Base-by-base conservation (phyloP, 352 stramenopile genomes). In the Pythium plurisporium region DNA sequence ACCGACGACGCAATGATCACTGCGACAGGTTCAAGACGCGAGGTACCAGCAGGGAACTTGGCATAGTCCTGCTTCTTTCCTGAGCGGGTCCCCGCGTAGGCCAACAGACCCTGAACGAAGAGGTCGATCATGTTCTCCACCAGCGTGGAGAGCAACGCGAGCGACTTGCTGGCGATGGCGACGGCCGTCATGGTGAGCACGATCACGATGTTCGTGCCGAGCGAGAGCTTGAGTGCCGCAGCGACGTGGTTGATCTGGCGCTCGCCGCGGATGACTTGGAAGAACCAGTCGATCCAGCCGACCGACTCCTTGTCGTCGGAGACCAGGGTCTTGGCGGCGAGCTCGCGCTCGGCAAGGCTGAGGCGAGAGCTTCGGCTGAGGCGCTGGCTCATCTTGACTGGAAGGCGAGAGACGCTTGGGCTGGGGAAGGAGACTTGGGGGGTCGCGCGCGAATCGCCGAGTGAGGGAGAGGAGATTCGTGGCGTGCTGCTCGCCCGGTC, bases 121-220 rank as follows among this genome's bases (percentile, higher is more conserved):
- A 98, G 84, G 60, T 98, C 93, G 20, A 98, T 76, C 65, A 96
- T 86, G 49, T 87, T 95, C 66, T 98, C 91, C 5, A 97, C 73
- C 29, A 97, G 68, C 1, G 93, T 86, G 1, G 91, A 96, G 43
- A 98, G 74, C 30, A 98, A 74, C 14, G 87, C 91, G 40, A 98
- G 74, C 43, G 87, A 97, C 17, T 89, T 65, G 30, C 86, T 96
- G 36, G 69, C 53, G 51, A 89, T 72, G 26, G 73, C 79, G 20
- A 96, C 77, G 6, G 87, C 70, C 4, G 75, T 79, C 79, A 87
- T 87, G 40, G 73, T 64, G n/a, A 82, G 49, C 31, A 89, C 79
- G 51, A 89, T 87, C 36, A 73, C 30, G 40, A 89, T 67, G 65
- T 87, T 89, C 3, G 75, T 87, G 36, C 34, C 56, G 7, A 89